Evolutionary conservation across 352 stramenopile genomes (phyloP).

Genomic region (Globisporangium carolinianum): DNA sequence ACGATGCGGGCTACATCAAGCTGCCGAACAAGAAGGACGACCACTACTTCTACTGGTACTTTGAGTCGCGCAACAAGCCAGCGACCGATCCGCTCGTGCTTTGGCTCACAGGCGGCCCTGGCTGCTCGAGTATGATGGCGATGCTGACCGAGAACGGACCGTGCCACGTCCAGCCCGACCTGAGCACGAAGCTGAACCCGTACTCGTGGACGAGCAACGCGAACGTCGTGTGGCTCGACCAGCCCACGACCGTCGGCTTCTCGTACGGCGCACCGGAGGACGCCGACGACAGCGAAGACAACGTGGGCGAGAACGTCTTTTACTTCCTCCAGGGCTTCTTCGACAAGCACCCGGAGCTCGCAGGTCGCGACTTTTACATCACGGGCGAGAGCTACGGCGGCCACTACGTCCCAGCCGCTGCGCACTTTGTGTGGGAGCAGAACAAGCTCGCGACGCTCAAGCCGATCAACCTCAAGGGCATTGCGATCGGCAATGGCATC

Average conservation of each 20-base stretch:
- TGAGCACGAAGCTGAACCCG: conserved; percentile 19
- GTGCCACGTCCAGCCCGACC: conserved; percentile 18
- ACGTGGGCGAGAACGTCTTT: conserved; percentile 34
- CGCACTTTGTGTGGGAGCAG: conserved; percentile 25
- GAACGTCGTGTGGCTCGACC: conserved; percentile 37
- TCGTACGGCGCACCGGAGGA: conserved; percentile 20
- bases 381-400: conserved; percentile 33
- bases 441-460: conserved; percentile 7
- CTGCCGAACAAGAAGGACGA: conserved; percentile 24
- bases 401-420: conserved; percentile 29
- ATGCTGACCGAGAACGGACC: conserved; percentile 30
- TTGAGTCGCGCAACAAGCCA: conserved; percentile 21
- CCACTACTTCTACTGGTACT: conserved; percentile 55
- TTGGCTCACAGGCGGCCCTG: conserved; percentile 37
- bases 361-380: conserved; percentile 20
- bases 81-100: conserved; percentile 25
- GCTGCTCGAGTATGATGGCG: conserved; percentile 29
- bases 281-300: conserved; percentile 23
- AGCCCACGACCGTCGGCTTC: conserved; percentile 28
- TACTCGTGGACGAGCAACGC: conserved; percentile 32
- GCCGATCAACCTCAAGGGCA: conserved; percentile 26
- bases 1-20: conserved; percentile 33
- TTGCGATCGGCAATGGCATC: conserved; percentile 36
- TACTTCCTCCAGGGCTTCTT: conserved; percentile 32
- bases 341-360: conserved; percentile 27